A percentile compares a stretch with the other conserved stretches of the same genome.
These are phyloP conservation scores for Vararia minispora DNA, from an alignment of 768 basidiomycete species.

Conservation along the genomic window DNA sequence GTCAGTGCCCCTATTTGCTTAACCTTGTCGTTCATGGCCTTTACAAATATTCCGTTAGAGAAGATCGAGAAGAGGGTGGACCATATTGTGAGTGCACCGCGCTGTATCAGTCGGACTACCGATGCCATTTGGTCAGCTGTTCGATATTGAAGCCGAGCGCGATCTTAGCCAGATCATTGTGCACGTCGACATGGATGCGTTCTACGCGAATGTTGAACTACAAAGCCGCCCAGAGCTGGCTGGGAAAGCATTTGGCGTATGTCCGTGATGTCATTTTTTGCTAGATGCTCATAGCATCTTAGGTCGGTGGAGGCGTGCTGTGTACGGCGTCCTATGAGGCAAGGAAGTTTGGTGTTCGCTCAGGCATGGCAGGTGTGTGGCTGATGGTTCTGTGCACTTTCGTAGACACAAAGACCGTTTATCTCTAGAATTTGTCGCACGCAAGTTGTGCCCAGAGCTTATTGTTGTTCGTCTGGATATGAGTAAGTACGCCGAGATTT, in stretches of 20 bases:
- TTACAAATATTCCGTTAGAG: constrained; percentile 27
- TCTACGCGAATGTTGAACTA: constrained; percentile 74
- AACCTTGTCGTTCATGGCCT: neutral
- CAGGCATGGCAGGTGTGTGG: constrained; percentile 81
- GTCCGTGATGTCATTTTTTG: constrained; percentile 7
- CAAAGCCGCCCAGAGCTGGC: constrained; percentile 50
- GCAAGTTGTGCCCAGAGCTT: constrained; percentile 87
- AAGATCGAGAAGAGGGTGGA: constrained; percentile 60
- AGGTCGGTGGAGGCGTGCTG: constrained; percentile 76
- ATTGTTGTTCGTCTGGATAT: constrained; percentile 53
- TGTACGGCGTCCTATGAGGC: constrained; percentile 91
- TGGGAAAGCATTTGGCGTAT: constrained; percentile 67
- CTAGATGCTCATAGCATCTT: neutral
- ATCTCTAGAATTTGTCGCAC: constrained; percentile 71
- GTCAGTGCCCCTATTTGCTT: constrained; percentile 31
- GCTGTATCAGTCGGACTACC: neutral
- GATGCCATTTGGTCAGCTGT: constrained; percentile 31
- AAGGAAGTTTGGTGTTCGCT: constrained; percentile 80
- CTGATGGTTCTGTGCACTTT: neutral
- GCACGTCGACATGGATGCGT: constrained; percentile 95
- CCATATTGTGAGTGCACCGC: constrained; percentile 40
- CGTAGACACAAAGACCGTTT: neutral
- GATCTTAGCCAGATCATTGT: constrained; percentile 81
- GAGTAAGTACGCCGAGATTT: constrained; percentile 58
- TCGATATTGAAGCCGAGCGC: constrained; percentile 59